Base-by-base conservation (phyloP, 345 rosid species). In the Litchi chinensis region DNA sequence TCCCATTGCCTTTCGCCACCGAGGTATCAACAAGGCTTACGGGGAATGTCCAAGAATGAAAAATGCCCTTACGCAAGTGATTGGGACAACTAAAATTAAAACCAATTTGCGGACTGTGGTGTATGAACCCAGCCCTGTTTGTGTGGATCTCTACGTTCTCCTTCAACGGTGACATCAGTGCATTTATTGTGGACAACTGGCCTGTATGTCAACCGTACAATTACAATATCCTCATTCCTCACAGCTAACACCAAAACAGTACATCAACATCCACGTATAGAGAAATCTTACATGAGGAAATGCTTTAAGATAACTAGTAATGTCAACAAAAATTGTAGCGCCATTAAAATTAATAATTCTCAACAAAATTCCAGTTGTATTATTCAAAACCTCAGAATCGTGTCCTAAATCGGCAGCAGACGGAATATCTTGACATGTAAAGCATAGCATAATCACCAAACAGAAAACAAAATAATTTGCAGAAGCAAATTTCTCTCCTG, bases 311-410 rank as follows among this genome's bases (percentile, higher is more conserved):
- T n/a, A 5, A 28, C 22, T 28, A 72, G 65, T 39, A 64, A 48
- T 6, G 48, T 65, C 41, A 12, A 21, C n/a, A 32, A n/a, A 32
- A 65, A 48, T n/a, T 59, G 2, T 32, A 5, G 22, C 6, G 5
- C 39, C 56, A 73, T 32, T n/a, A 54, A 66, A 74, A 69, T 11
- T 65, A 66, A 76, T 22, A 48, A 26, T 22, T 28, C 28, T 68
- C 78, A 67, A 71, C 12, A 75, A 78, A 74, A 66, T 54, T 82
- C 82, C 79, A 71, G 80, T 75, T 76, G 60, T 70, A 57, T 90
- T 88, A 88, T 86, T 83, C 74, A 69, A 48, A 85, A 82, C 21
- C 70, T 59, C 39, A 6, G 66, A 52, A 70, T 59, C 65, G 72
- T 54, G 70, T 24, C 84, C 68, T 65, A 70, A 65, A 68, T 68